Conservation (phyloP, 2,329 filamentous ascomycete species). For the Paraphaeosphaeria minitans region DNA sequence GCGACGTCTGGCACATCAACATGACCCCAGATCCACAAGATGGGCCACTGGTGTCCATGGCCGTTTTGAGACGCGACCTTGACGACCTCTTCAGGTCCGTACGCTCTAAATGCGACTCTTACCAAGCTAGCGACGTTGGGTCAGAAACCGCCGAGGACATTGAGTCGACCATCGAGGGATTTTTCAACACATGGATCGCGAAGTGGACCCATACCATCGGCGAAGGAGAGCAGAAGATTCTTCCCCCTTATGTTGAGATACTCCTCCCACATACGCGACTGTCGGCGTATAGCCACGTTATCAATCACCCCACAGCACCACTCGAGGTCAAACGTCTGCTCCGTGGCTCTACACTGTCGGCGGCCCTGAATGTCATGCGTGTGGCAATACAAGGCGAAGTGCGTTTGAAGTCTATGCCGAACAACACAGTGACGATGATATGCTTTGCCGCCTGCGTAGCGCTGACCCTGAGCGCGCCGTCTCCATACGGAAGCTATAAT, state of each 20-base stretch:
- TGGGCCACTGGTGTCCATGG: constrained; percentile 73
- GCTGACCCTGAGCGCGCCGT: constrained; percentile 54
- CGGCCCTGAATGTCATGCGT: constrained; percentile 75
- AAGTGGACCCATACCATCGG: constrained; percentile 56
- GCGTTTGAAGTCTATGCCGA: constrained; percentile 75
- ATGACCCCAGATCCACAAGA: constrained; percentile 69
- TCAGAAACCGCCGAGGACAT: constrained; percentile 55
- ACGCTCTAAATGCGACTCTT: constrained; percentile 64
- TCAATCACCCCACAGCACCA: constrained; percentile 74
- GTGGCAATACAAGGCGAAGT: constrained; percentile 74
- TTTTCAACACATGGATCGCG: constrained; percentile 69
- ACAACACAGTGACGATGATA: constrained; percentile 80
- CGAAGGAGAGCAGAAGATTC: constrained; percentile 50
- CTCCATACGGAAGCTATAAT: constrained; percentile 30
- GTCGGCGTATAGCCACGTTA: constrained; percentile 75
- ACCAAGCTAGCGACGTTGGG: constrained; percentile 58
- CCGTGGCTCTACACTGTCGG: constrained; percentile 71
- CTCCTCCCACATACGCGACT: constrained; percentile 72
- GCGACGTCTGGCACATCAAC: constrained; percentile 71
- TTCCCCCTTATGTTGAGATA: constrained; percentile 77
- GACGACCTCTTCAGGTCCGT: constrained; percentile 64
- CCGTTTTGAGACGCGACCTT: constrained; percentile 69
- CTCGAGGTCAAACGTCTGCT: constrained; percentile 74
- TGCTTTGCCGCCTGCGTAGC: constrained; percentile 64
- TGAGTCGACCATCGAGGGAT: constrained; percentile 62